Base-by-base conservation (phyloP, 1,284 basidiomycete genomes). In the Amylostereum areolatum region DNA sequence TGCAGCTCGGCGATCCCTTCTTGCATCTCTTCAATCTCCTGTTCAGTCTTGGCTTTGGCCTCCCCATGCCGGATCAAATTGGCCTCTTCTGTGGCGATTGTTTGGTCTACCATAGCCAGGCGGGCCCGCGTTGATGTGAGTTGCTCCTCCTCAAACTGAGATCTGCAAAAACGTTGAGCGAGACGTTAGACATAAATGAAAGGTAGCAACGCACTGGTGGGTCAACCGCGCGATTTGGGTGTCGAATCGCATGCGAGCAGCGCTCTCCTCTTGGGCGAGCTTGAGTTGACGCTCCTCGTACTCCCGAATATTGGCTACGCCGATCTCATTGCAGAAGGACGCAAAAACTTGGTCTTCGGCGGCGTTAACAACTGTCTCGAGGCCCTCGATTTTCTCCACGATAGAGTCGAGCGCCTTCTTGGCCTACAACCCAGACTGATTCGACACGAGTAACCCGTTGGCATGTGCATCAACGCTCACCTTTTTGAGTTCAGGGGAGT, bases 241-340 rank as follows among this genome's bases (percentile, higher is more conserved):
- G 54, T 94, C 85, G 61, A 85, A 97, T 47, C 87, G 78, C 55
- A 95, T 70, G 49, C 91, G 74, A 2, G 90, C 91, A 57, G 91
- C 90, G 60, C 80, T 89, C 66, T 94, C 92, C 58, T 90, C 86
- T 62, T 92, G 83, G 1, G 90, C 90, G 25, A 90, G 78, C 63
- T 87, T 90, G 31, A 98, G 75, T 62, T 97, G 94, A 18, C 89
- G 81, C 62, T 92, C 88, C 67, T 99, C 96, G 65, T 97, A 99
- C 55, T 97, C 92, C 40, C 96, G 84, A 54, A 99, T 95, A 68
- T 88, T 85, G 32, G 69, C 65, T 7, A 97, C 87, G 4, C 84
- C 80, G 57, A 99, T 94, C 50, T 81, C 78, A 34, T 66, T 64
- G 65, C 96, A 98, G 71, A 99, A 99, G 3, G 69, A 66, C 0